Evolutionary conservation across 495 filamentous ascomycete genomes (phyloP), one percentile per base, ranked within the genome.

Genomic region (Saxophila tyrrhenica): DNA sequence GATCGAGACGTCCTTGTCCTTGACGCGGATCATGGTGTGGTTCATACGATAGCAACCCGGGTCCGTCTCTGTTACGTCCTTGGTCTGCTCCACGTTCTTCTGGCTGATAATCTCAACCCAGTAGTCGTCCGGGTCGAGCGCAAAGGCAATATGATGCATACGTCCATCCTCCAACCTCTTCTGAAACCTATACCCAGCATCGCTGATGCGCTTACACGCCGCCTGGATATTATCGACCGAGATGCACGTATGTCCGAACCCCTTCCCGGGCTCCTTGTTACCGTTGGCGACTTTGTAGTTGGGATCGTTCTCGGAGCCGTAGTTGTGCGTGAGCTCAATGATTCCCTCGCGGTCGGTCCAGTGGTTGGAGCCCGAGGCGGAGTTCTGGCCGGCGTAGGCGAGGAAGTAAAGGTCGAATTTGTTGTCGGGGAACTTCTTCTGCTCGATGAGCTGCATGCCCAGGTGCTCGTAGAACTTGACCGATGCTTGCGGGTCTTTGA

Each of bases 391-490:
- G 68, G 90, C 58, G 71, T 85, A 89, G 44, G 78, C 83, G 39
- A 91, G 76, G 72, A 90, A 89, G 73, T 89, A 90, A 55, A 95
- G 80, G 65, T 89, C 86, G 69, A 96, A 95, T 59, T 91, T 94
- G 65, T 81, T 79, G 51, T 94, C 88, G 35, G 81, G 77, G 59
- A 78, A 77, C 48, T 82, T 75, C 35, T 89, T 74, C 65, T 86
- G 85, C 58, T 85, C 79, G 67, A 97, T 77, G 62, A 89, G 71
- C 68, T 72, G 88, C 75, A 98, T 80, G 61, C 92, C 92, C 16
- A 98, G 85, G 73, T 88, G 86, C 60, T 95, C 79, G 70, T 97
- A 98, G 75, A 88, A 98, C 61, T 92, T 86, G 71, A 96, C 82
- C 81, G 87, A 94, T 64, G 74, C 77, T 67, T 89, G 81, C 2